A percentile compares a stretch with the other conserved stretches of the same genome.
These are phyloP conservation scores for Setomelanomma holmii DNA, from an alignment of 2,329 filamentous ascomycete genomes.

Conservation along the genomic window DNA sequence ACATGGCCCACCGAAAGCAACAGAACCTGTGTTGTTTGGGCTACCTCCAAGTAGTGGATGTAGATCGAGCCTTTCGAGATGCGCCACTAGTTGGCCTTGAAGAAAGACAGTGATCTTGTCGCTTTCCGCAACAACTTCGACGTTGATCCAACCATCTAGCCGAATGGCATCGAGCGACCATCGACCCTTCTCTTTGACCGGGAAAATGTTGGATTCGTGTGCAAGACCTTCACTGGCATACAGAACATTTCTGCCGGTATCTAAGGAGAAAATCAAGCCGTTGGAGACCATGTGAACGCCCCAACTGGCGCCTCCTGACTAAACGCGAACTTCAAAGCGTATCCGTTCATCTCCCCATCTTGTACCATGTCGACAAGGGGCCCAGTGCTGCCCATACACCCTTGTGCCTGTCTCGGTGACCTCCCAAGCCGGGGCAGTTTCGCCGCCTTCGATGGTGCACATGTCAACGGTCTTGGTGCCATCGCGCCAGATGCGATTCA, in stretches of 20 bases:
- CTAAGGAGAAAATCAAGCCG: slow-evolving; percentile 16
- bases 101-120: slow-evolving; percentile 1
- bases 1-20: slow-evolving; percentile 15
- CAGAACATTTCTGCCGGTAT: neutral
- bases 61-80: slow-evolving; percentile 3
- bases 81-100: slow-evolving; percentile 3
- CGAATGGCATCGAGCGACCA: slow-evolving; percentile 5
- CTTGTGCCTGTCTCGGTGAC: slow-evolving; percentile 6
- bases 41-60: slow-evolving; percentile 11
- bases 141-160: slow-evolving; percentile 3
- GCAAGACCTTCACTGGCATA: slow-evolving; percentile 13
- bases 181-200: slow-evolving; percentile 7
- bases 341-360: slow-evolving; percentile 10
- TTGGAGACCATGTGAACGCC: slow-evolving; percentile 17
- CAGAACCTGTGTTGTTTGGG: slow-evolving; percentile 11
- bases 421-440: slow-evolving; percentile 15
- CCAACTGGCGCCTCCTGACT: slow-evolving; percentile 12
- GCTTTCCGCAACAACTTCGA: slow-evolving; percentile 3
- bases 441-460: slow-evolving; percentile 8
- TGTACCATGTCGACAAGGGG: slow-evolving; percentile 13
- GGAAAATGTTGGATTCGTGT: slow-evolving; percentile 11
- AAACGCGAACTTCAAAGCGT: slow-evolving; percentile 8
- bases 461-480: slow-evolving; percentile 13
- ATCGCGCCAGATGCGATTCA: slow-evolving; percentile 14
- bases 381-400: slow-evolving; percentile 15